Base-by-base conservation (phyloP, 768 basidiomycete species). In the Amanita fuliginea region DNA sequence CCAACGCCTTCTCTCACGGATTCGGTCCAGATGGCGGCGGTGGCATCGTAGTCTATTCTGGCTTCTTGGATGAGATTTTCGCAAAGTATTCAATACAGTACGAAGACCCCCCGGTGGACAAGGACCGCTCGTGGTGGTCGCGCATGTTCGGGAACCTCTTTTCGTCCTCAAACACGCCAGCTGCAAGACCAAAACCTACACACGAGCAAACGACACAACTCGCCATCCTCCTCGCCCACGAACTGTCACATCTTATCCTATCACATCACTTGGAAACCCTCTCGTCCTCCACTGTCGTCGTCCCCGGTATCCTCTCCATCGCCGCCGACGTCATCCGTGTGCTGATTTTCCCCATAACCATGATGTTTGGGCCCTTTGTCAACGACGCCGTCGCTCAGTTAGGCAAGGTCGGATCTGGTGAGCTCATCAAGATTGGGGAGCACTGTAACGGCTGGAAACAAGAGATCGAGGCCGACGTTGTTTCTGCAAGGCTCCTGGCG, bases 1-100 rank as follows among this genome's bases (percentile, higher is more conserved):
- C 79, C 7, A 99, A 97, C 59, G 95, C 96, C 1, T 96, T 99
- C 63, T 89, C 86, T 1, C 97, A 94, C 60, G 95, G 95, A 1
- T 98, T 97, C 56, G 91, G 91, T 10, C 85, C 89, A 2, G 80
- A 92, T 57, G 86, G 89, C 33, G 89, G 83, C 0, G 93, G 91
- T 51, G 95, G 96, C 5, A 78, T 99, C 51, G 94, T 98, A 48
- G 80, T 99, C 7, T 97, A 90, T 64, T 89, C 88, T 10, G 95
- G 95, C 4, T 90, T 97, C 67, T 62, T 98, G 43, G 88, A 97
- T 60, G 82, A 91, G 48, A 83, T 97, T 46, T 70, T 96, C 30
- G 60, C 77, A 35, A 75, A 72, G 54, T 62, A 64, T 28, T 66
- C 74, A 59, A 24, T 54, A 51, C 26, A 34, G 55, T 26, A 37